phyloP scores from a whole-genome alignment of 2,329 filamentous ascomycete genomes.

The Aspergillus viridinutans region DNA sequence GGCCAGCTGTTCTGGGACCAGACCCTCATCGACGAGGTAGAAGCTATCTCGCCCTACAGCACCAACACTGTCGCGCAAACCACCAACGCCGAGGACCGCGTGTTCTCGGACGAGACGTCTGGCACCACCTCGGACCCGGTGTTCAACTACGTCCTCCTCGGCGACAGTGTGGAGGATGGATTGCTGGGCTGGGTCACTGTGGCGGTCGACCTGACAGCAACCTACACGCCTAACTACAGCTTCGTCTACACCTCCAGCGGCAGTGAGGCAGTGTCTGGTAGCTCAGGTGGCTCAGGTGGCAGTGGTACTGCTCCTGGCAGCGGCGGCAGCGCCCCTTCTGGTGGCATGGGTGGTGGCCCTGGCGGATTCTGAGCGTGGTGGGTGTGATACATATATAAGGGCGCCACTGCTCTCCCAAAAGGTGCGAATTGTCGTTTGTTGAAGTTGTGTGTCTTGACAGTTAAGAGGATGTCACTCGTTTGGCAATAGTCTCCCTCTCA shows the following conservation, averaged over 20 bases:
- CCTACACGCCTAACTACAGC: conserved; percentile 6
- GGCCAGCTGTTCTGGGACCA: conserved; percentile 62
- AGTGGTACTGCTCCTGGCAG: background rate
- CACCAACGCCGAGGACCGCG: conserved; percentile 10
- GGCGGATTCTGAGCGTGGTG: background rate
- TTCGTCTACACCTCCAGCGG: background rate
- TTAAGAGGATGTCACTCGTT: background rate
- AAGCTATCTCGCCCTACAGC: conserved; percentile 38
- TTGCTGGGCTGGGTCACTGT: conserved; percentile 13
- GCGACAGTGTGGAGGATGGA: conserved; percentile 10
- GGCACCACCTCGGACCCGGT: conserved; percentile 12
- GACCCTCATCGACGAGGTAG: conserved; percentile 48
- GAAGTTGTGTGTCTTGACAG: background rate
- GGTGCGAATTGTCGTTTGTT: background rate
- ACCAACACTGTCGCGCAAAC: conserved; percentile 15
- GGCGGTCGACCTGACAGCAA: conserved; percentile 10
- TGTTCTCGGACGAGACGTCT: conserved; percentile 10
- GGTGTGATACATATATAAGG: background rate
- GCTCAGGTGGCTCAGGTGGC: background rate
- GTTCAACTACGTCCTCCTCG: conserved; percentile 13
- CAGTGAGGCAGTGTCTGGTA: background rate
- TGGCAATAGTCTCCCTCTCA: background rate
- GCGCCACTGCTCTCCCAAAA: background rate
- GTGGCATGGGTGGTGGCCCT: background rate
- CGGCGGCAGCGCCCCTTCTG: background rate